These are phyloP conservation scores for Neopestalotiopsis rosae DNA, from an alignment of 2,329 filamentous ascomycete genomes.

Conservation along the genomic window DNA sequence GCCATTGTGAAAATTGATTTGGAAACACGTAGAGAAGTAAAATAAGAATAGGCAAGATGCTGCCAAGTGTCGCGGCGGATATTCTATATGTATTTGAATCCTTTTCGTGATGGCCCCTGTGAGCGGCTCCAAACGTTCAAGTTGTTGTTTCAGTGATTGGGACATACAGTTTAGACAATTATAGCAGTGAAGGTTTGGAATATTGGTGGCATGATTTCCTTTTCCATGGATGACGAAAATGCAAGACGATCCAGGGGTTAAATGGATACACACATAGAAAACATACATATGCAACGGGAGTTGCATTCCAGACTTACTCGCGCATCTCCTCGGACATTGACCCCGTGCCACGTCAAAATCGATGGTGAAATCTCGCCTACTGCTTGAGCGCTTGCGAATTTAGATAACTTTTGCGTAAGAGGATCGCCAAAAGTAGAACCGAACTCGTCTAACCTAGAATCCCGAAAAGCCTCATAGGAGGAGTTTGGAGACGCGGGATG, in stretches of 20 bases:
- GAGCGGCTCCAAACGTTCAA: background rate
- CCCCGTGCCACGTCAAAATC: background rate
- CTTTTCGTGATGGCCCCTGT: background rate
- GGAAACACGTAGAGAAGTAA: background rate
- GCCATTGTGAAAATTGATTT: background rate
- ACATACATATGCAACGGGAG: background rate
- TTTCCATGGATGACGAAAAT: background rate
- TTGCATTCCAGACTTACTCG: background rate
- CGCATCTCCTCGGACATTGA: slow-evolving; percentile 7
- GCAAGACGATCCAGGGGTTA: background rate
- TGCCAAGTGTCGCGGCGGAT: background rate
- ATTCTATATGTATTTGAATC: background rate
- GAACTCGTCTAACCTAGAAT: background rate
- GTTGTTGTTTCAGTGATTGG: background rate
- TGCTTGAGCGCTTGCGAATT: background rate
- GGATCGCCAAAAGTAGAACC: slow-evolving; percentile 1
- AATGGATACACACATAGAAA: background rate
- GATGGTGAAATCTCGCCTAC: background rate
- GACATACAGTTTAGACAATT: background rate
- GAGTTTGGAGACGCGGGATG: background rate
- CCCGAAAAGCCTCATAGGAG: background rate
- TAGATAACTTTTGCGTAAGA: slow-evolving; percentile 12
- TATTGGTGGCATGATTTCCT: background rate
- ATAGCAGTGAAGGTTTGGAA: background rate
- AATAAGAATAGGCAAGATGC: background rate